Conservation (phyloP, 768 basidiomycete genomes). For the Lepiota brunneoincarnata region DNA sequence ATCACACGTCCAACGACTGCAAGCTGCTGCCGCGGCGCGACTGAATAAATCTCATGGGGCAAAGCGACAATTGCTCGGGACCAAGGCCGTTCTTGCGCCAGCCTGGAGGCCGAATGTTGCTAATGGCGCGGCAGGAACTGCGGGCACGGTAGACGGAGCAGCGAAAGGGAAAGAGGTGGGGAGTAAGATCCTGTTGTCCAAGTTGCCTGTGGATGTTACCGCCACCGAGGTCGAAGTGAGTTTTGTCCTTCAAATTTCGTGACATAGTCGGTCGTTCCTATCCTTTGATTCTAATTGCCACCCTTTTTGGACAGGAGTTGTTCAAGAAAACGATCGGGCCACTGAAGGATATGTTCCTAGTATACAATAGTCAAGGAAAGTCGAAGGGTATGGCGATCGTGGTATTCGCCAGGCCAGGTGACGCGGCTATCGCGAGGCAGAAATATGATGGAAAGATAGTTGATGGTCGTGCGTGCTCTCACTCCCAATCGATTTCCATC, state of each 20-base stretch:
- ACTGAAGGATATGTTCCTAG: conserved; percentile 63
- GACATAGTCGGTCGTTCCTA: not conserved
- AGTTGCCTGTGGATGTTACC: conserved; percentile 64
- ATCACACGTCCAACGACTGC: conserved; percentile 9
- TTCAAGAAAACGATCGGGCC: conserved; percentile 78
- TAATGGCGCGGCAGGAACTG: conserved; percentile 8
- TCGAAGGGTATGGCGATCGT: conserved; percentile 84
- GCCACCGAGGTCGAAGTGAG: conserved; percentile 68
- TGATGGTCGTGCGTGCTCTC: conserved; percentile 49
- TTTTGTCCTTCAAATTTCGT: conserved; percentile 1
- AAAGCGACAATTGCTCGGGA: conserved; percentile 59
- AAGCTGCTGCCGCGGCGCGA: conserved; percentile 23
- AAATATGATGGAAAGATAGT: conserved; percentile 80
- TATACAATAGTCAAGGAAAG: conserved; percentile 72
- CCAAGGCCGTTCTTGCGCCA: conserved; percentile 52
- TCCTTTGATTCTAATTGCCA: conserved; percentile 3
- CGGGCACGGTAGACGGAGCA: conserved; percentile 13
- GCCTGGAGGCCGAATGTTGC: conserved; percentile 51
- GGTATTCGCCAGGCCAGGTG: conserved; percentile 57
- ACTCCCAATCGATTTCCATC: not conserved
- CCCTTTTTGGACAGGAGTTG: conserved; percentile 47
- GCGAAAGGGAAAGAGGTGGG: conserved; percentile 40
- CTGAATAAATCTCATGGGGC: conserved; percentile 47
- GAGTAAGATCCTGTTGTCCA: conserved; percentile 68
- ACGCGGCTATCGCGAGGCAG: conserved; percentile 58